Evolutionary conservation across 768 basidiomycete genomes (phyloP).

Genomic region (Auricularia heimuer): DNA sequence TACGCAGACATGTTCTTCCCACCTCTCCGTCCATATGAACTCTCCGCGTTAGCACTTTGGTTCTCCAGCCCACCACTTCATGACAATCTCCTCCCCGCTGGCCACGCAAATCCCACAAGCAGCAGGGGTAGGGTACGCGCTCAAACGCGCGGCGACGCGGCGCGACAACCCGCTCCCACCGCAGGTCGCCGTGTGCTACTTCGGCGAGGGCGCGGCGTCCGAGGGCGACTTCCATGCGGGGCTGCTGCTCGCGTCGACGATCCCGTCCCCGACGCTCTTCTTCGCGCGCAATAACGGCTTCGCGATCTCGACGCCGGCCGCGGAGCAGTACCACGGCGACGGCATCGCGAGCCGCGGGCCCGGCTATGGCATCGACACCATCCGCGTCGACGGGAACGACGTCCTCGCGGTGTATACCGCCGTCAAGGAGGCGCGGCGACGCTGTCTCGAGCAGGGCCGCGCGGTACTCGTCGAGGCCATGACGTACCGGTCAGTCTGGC

Average conservation of each 20-base stretch:
- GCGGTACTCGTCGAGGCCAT: slow-evolving; percentile 84
- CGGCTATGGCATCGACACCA: slow-evolving; percentile 84
- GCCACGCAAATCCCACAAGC: slow-evolving; percentile 94
- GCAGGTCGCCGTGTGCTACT: slow-evolving; percentile 69
- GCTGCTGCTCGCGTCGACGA: slow-evolving; percentile 65
- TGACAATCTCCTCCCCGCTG: slow-evolving; percentile 88
- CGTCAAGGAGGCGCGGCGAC: slow-evolving; percentile 57
- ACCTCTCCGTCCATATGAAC: slow-evolving; percentile 1
- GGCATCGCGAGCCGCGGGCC: slow-evolving; percentile 88
- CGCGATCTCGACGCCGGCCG: slow-evolving; percentile 85
- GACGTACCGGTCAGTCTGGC: slow-evolving; percentile 60
- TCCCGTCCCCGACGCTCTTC: slow-evolving; percentile 65
- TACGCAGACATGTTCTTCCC: slow-evolving; percentile 25
- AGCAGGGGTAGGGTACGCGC: slow-evolving; percentile 84
- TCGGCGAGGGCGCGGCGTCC: slow-evolving; percentile 80
- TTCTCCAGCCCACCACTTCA: slow-evolving; percentile 74
- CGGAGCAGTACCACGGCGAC: slow-evolving; percentile 86
- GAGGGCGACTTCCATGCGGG: slow-evolving; percentile 97
- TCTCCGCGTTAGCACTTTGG: slow-evolving; percentile 60
- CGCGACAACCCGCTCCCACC: slow-evolving; percentile 50
- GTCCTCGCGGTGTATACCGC: slow-evolving; percentile 72
- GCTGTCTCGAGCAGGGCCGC: slow-evolving; percentile 67
- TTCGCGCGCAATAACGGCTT: slow-evolving; percentile 83
- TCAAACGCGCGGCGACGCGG: slow-evolving; percentile 53
- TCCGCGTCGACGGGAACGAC: slow-evolving; percentile 93